Percentiles rank a stretch among this genome's conserved stretches.
Conservation (phyloP, 2,329 filamentous ascomycete species). For the Beauveria sp. region DNA sequence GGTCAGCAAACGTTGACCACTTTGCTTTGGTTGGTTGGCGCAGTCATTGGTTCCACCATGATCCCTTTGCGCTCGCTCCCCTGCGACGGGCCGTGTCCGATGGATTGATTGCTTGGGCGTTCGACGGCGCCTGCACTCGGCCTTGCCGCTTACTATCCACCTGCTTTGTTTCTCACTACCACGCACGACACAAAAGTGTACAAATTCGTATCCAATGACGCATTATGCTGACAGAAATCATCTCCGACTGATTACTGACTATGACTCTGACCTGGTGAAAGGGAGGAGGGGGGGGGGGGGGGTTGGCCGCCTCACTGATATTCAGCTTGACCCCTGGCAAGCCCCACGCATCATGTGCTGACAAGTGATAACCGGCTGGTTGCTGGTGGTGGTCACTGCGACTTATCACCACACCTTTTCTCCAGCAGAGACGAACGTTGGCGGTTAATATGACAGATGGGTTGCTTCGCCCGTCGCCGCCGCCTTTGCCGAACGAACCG, state of each 20-base stretch:
- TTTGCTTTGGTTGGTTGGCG: not conserved
- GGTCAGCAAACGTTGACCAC: not conserved
- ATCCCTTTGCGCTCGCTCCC: no score
- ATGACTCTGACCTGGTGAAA: no score
- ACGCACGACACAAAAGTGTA: not conserved
- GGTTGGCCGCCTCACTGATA: not conserved
- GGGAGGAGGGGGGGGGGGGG: no score
- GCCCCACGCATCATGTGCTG: not conserved
- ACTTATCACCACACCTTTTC: no score
- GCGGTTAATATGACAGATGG: no score
- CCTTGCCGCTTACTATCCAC: not conserved
- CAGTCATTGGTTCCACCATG: not conserved
- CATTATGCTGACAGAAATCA: not conserved
- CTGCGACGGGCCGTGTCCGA: no score
- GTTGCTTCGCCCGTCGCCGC: no score
- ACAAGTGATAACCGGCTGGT: not conserved
- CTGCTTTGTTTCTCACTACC: not conserved
- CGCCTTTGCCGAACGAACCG: no score
- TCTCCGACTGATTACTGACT: not conserved
- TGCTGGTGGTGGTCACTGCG: not conserved
- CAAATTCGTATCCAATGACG: not conserved
- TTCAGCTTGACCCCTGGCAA: not conserved
- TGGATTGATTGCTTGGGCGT: no score
- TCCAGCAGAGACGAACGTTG: no score
- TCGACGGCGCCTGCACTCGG: not conserved